phyloP scores from a whole-genome alignment of 345 rosid genomes.

The Zanthoxylum bungeanum region DNA sequence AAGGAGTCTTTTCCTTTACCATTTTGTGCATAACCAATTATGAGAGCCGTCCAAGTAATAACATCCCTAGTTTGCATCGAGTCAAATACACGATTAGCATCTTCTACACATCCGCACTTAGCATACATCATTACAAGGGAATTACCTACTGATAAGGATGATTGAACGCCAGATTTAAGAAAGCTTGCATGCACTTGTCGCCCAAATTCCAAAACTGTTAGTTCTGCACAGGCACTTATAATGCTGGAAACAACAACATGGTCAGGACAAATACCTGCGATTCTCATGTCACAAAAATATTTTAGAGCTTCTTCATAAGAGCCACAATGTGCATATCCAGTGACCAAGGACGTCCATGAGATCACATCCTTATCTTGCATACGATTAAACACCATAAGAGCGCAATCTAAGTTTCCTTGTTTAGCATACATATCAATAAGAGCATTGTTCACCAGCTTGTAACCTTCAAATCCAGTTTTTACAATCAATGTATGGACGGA shows the following conservation, averaged over 20 bases:
- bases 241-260: conserved; percentile 58
- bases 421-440: conserved; percentile 90
- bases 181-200: conserved; percentile 70
- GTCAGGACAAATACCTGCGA: conserved; percentile 52
- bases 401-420: conserved; percentile 51
- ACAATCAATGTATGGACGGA: conserved; percentile 69
- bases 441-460: conserved; percentile 70
- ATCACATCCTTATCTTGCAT: conserved; percentile 72
- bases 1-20: conserved; percentile 75
- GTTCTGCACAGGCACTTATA: conserved; percentile 71
- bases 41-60: conserved; percentile 84
- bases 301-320: conserved; percentile 60
- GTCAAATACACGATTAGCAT: conserved; percentile 55
- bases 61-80: conserved; percentile 57
- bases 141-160: conserved; percentile 68
- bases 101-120: conserved; percentile 69
- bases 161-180: conserved; percentile 50
- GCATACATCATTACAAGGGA: conserved; percentile 85
- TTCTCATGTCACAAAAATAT: conserved; percentile 62
- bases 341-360: conserved; percentile 91
- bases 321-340: conserved; percentile 66
- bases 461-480: conserved; percentile 66
- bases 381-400: conserved; percentile 51
- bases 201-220: conserved; percentile 72
- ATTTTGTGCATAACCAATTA: conserved; percentile 85